phyloP scores from a whole-genome alignment of 2,329 filamentous ascomycete species.

The Nigrospora sphaerica region DNA sequence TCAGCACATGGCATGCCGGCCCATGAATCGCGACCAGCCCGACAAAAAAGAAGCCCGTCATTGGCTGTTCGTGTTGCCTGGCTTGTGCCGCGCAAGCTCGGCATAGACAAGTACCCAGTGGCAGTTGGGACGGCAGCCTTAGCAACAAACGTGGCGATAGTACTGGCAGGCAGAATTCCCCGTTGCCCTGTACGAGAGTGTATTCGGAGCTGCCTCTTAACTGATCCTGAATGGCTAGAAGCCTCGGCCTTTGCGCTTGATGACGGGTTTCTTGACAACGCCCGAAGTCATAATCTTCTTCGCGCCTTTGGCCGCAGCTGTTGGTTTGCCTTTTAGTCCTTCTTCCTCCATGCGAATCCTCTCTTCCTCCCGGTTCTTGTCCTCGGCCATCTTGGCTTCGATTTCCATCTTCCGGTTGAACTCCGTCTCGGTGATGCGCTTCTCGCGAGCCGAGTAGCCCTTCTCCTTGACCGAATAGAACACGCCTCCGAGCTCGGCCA shows the following conservation, averaged over 20 bases:
- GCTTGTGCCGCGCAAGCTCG: background rate
- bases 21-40: too few relatives aligned
- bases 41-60: too few relatives aligned
- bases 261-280: conserved; percentile 53
- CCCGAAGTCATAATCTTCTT: conserved; percentile 58
- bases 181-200: background rate
- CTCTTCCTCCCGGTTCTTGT: conserved; percentile 58
- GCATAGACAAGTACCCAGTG: background rate
- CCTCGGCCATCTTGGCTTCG: conserved; percentile 83
- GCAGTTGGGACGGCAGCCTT: too few relatives aligned
- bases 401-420: conserved; percentile 93
- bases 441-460: conserved; percentile 82
- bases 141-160: background rate
- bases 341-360: conserved; percentile 33
- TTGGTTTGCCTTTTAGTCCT: conserved; percentile 3
- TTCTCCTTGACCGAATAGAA: conserved; percentile 99
- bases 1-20: too few relatives aligned
- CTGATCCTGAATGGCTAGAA: conserved; percentile 25
- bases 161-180: background rate
- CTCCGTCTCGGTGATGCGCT: conserved; percentile 80
- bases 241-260: conserved; percentile 48
- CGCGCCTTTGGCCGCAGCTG: conserved; percentile 19
- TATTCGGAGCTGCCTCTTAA: background rate
- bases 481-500: conserved; percentile 90
- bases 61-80: background rate